These are phyloP conservation scores for Bolboschoenus planiculmis DNA, from an alignment of 176 grass and related monocot genomes.

Conservation along the genomic window DNA sequence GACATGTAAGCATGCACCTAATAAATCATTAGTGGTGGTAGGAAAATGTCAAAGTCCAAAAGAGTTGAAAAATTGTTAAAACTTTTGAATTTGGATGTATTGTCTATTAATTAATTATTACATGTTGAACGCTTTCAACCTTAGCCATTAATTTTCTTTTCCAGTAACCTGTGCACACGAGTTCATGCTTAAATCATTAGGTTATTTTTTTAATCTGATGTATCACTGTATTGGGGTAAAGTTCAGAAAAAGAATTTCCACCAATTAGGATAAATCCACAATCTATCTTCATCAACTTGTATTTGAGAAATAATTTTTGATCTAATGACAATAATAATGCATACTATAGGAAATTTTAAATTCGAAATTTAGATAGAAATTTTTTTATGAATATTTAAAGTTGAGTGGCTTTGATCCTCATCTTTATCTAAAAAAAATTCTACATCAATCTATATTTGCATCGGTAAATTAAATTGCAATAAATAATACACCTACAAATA, in stretches of 20 bases:
- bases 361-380: too few relatives aligned
- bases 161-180: neutral
- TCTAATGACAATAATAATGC: too few relatives aligned
- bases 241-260: neutral
- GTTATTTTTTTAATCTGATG: neutral
- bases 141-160: neutral
- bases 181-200: neutral
- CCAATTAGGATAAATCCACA: neutral
- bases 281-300: neutral
- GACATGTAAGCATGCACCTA: conserved; percentile 13
- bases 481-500: neutral
- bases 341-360: too few relatives aligned
- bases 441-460: too few relatives aligned
- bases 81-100: neutral
- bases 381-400: too few relatives aligned
- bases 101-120: neutral
- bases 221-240: neutral
- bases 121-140: conserved; percentile 3
- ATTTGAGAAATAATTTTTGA: too few relatives aligned
- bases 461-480: neutral
- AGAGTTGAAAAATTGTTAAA: neutral
- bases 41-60: conserved; percentile 24
- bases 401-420: too few relatives aligned
- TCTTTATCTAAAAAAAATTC: too few relatives aligned
- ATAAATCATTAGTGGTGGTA: conserved; percentile 18